A percentile compares a stretch with the other conserved stretches of the same genome.
These are phyloP conservation scores for Penicillium roqueforti DNA, from an alignment of 495 filamentous ascomycete species.

Conservation along the genomic window DNA sequence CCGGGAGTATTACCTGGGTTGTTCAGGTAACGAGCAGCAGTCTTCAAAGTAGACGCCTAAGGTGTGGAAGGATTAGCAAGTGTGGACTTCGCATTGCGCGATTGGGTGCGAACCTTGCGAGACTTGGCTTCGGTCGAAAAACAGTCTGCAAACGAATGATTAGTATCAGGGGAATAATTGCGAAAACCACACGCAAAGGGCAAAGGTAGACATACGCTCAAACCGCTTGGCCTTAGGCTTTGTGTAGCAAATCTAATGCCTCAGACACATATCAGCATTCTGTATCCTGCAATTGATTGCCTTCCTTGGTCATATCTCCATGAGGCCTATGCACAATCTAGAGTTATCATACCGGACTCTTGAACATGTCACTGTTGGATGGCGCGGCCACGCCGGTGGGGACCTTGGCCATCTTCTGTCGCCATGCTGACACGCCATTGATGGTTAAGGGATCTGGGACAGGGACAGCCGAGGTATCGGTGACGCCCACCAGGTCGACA, in stretches of 20 bases:
- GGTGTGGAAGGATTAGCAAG: neutral
- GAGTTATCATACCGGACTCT: slow-evolving; percentile 53
- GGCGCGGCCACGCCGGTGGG: slow-evolving; percentile 72
- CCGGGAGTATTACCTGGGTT: slow-evolving; percentile 51
- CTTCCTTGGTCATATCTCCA: neutral
- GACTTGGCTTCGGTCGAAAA: slow-evolving; percentile 41
- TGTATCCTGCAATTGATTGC: neutral
- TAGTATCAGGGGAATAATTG: neutral
- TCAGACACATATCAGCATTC: slow-evolving; percentile 5
- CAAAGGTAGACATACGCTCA: slow-evolving; percentile 61
- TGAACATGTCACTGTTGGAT: slow-evolving; percentile 79
- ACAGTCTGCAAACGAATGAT: slow-evolving; percentile 22
- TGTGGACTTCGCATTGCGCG: slow-evolving; percentile 6
- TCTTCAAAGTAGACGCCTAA: slow-evolving; percentile 66
- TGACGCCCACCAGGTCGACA: slow-evolving; percentile 33
- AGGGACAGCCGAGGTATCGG: slow-evolving; percentile 35
- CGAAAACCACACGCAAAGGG: neutral
- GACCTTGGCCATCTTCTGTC: slow-evolving; percentile 63
- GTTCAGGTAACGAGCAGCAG: slow-evolving; percentile 69
- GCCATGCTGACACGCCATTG: slow-evolving; percentile 61
- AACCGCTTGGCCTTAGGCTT: slow-evolving; percentile 80
- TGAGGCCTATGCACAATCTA: neutral
- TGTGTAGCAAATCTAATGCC: slow-evolving; percentile 45
- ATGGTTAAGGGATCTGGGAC: slow-evolving; percentile 63
- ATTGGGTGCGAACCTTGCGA: slow-evolving; percentile 31